Base-by-base conservation (phyloP, 2,329 filamentous ascomycete species). In the Knufia fluminis region DNA sequence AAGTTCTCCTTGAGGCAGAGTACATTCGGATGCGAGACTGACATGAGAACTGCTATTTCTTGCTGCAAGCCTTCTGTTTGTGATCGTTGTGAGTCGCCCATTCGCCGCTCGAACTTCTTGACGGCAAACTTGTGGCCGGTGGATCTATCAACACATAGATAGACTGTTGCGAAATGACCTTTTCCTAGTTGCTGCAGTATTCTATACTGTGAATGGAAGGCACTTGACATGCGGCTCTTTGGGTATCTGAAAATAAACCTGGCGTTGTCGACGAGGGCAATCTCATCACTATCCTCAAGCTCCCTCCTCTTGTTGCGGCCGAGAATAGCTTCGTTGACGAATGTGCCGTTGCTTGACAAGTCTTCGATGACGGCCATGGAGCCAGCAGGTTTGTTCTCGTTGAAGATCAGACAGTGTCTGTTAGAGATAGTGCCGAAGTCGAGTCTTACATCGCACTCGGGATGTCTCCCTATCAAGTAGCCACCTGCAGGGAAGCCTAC, bases 11-110 rank as follows among this genome's bases (percentile, higher is more conserved):
- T 96, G 49, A 98, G 73, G 64, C 90, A 96, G 12, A 98, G 74
- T 47, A 98, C 78, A 57, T 94, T 92, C 3, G 89, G 86, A 66
- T 98, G 92, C 63, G 86, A 94, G 53, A 98, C 88, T n/a, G 89
- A 82, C 89, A 95, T 97, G 53, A 98, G 71, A 14, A 98, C 87
- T 19, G 87, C 91, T 63, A 98, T 94, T 66, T 98, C 94, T 65
- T 97, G 90, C 64, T 96, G 88, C 40, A 97, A 69, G 2, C 87
- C 84, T 52, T 95, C 88, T 4, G 83, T 82, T 66, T 90, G 91
- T 16, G 86, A 85, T 55, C 79, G 80, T 57, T 96, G 89, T 35
- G 90, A 88, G 52, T 83, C 77, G n/a, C 85, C 86, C 2, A 82
- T 76, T 3, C 85, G 82, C 68, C 88, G 92, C 60, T 88, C 89